Percentiles rank a stretch among this genome's conserved stretches.
Evolutionary conservation across 2,329 filamentous ascomycete genomes (phyloP).

Genomic region (Scedosporium dehoogii): DNA sequence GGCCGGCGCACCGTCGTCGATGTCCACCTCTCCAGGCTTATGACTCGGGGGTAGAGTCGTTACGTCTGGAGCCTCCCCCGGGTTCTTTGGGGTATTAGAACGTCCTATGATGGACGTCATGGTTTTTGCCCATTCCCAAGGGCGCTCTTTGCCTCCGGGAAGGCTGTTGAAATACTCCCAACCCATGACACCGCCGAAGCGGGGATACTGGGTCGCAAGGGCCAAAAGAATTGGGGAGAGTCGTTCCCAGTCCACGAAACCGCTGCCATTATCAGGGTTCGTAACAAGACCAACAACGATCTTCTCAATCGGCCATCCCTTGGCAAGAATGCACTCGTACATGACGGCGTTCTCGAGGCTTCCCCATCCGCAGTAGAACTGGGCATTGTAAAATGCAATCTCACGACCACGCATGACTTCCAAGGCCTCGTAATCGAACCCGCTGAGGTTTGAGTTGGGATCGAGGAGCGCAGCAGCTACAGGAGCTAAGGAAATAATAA

Average conservation of each 20-base stretch:
- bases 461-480: constrained; percentile 63
- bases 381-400: constrained; percentile 80
- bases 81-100: constrained; percentile 8
- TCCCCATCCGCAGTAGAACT: constrained; percentile 92
- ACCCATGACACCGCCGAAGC: constrained; percentile 82
- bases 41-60: constrained; percentile 8
- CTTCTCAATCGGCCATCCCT: constrained; percentile 63
- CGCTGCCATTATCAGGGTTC: constrained; percentile 61
- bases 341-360: constrained; percentile 33
- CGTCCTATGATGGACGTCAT: constrained; percentile 40
- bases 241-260: constrained; percentile 38
- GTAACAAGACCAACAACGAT: constrained; percentile 77
- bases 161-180: constrained; percentile 91
- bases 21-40: constrained; percentile 2
- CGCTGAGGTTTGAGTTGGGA: constrained; percentile 54
- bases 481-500: constrained; percentile 73
- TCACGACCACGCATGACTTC: constrained; percentile 55
- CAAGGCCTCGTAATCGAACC: constrained; percentile 70
- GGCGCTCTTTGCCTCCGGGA: constrained; percentile 50
- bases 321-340: constrained; percentile 41
- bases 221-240: constrained; percentile 31
- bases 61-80: constrained; percentile 15
- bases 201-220: constrained; percentile 41
- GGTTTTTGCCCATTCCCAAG: constrained; percentile 69
- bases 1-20: constrained; percentile 3